Evolutionary conservation across 352 stramenopile species (phyloP), one percentile per base, ranked within the genome.

Genomic region (Phytopythium chamaehyphon): DNA sequence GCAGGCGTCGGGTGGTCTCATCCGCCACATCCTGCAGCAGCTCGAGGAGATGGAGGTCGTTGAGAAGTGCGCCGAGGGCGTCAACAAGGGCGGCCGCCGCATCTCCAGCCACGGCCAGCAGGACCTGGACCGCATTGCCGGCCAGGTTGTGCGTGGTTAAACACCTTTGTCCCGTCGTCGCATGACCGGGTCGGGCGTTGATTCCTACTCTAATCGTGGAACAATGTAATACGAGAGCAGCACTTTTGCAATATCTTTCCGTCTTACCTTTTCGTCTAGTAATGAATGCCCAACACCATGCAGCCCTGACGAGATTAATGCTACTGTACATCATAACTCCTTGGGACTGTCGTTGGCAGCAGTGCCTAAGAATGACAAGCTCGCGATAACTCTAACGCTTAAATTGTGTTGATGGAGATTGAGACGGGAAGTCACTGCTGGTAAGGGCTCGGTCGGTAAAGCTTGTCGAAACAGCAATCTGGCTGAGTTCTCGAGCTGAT

Each of bases 1-100:
- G 74, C 88, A 97, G 78, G 96, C 96, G 14, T 95, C 86, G 61
- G 82, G 87, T 52, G 97, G 96, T 87, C 76, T 99, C 55, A 99
- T 99, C 76, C 92, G 97, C 57, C 93, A 97, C 69, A 97, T 99
- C 54, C 82, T 99, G 42, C 84, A 98, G 55, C 95, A 98, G 73
- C 82, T 99, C 26, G 93, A 99, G 79, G 91, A 98, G 68, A 98
- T 98, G 82, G 98, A 98, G 82, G 95, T 99, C 60, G 86, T 98
- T 26, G 96, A 99, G 68, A 98, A 98, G 77, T 92, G 87, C 61
- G 61, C 76, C 14, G 83, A 92, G 60, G 83, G 83, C 57, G 82
- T 92, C 33, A 95, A 95, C 67, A 97, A 97, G 66, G 95, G 95
- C 54, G 97, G 96, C 60, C 90, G 96, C 57, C 83, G 86, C 68